phyloP scores from a whole-genome alignment of 805 yeast genomes.

The Yamadazyma phyllophila region DNA sequence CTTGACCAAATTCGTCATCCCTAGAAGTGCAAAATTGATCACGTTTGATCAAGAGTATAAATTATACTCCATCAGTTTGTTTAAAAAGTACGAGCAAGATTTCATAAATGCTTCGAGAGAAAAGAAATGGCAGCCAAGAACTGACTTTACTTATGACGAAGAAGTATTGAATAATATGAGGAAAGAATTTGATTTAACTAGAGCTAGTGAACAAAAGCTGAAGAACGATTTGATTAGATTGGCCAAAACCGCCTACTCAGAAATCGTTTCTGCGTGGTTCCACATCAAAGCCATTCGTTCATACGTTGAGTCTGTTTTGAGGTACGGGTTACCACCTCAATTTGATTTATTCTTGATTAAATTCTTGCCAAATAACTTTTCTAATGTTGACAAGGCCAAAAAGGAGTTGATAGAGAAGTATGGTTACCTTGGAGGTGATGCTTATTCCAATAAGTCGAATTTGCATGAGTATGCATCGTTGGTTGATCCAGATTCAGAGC shows the following conservation, averaged over 20 bases:
- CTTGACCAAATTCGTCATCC: conserved; percentile 78
- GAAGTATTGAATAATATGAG: conserved; percentile 68
- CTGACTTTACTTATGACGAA: conserved; percentile 82
- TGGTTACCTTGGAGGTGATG: conserved; percentile 90
- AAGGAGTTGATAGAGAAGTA: conserved; percentile 68
- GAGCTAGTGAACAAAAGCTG: conserved; percentile 68
- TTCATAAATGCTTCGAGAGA: conserved; percentile 76
- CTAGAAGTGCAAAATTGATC: conserved; percentile 76
- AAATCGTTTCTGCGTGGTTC: conserved; percentile 80
- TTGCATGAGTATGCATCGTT: conserved; percentile 86
- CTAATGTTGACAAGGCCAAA: conserved; percentile 55
- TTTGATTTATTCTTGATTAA: conserved; percentile 57
- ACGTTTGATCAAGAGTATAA: conserved; percentile 70
- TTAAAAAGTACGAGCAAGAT: conserved; percentile 74
- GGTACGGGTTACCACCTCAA: conserved; percentile 96
- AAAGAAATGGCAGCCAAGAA: conserved; percentile 82
- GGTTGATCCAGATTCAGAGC: conserved; percentile 94
- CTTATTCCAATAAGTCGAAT: conserved; percentile 67
- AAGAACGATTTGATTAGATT: conserved; percentile 78
- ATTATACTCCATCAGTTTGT: conserved; percentile 76
- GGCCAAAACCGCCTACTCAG: conserved; percentile 86
- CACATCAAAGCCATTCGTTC: conserved; percentile 85
- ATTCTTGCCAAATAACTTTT: conserved; percentile 36
- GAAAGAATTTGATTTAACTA: conserved; percentile 75
- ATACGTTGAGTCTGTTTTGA: conserved; percentile 88